Evolutionary conservation across 352 stramenopile genomes (phyloP).

Genomic region (Peronospora belbahrii): DNA sequence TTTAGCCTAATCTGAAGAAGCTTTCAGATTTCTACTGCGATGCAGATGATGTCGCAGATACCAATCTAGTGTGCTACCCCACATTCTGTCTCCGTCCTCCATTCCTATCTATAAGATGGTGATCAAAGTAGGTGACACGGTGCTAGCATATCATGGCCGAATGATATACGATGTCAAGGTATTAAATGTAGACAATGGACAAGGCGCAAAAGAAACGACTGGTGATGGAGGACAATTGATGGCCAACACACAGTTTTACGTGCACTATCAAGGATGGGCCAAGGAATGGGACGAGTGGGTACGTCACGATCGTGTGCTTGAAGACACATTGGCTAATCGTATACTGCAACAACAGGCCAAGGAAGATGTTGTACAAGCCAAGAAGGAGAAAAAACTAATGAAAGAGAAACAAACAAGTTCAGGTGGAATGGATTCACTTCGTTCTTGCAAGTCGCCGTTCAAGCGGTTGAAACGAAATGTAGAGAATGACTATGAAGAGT

Average conservation of each 20-base stretch:
- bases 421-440: slow-evolving; percentile 39
- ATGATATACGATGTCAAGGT: slow-evolving; percentile 86
- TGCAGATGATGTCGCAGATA: no score
- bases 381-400: slow-evolving; percentile 49
- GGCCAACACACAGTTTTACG: slow-evolving; percentile 71
- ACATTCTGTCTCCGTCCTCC: no score
- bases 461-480: slow-evolving; percentile 64
- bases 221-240: slow-evolving; percentile 8
- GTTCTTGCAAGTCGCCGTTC: slow-evolving; percentile 58
- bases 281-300: slow-evolving; percentile 91
- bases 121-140: slow-evolving; percentile 58
- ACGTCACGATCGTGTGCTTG: slow-evolving; percentile 54
- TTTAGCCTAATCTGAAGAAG: no score
- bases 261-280: slow-evolving; percentile 89
- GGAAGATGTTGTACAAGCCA: slow-evolving; percentile 30
- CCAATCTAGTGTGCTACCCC: no score
- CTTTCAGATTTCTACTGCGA: no score
- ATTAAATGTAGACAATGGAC: slow-evolving; percentile 71
- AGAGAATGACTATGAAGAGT: slow-evolving; percentile 64
- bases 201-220: slow-evolving; percentile 33
- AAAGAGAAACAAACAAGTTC: slow-evolving; percentile 67
- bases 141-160: slow-evolving; percentile 71
- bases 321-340: slow-evolving; percentile 53
- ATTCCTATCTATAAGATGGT: no score
- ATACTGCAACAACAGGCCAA: slow-evolving; percentile 51